Evolutionary conservation across 805 yeast genomes (phyloP).

Genomic region (Yamadazyma phyllophila): DNA sequence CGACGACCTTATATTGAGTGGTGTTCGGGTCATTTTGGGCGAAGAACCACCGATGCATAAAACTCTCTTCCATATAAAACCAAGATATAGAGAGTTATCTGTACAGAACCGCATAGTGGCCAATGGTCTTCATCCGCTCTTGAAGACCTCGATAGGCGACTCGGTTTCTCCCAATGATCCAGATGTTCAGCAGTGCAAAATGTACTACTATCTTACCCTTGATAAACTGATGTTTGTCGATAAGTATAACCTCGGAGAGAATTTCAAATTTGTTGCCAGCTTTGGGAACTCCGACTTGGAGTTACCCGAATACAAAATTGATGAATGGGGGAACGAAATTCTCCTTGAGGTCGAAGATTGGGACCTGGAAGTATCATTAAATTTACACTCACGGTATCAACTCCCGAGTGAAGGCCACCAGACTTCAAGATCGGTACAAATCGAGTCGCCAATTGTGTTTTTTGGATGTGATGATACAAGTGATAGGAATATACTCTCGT

Average conservation of each 20-base stretch:
- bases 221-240: slow-evolving; percentile 36
- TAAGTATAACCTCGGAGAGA: slow-evolving; percentile 32
- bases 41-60: slow-evolving; percentile 23
- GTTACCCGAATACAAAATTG: slow-evolving; percentile 36
- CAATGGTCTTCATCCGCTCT: slow-evolving; percentile 40
- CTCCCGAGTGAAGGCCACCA: slow-evolving; percentile 20
- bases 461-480: slow-evolving; percentile 36
- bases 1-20: slow-evolving; percentile 37
- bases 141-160: slow-evolving; percentile 15
- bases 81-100: slow-evolving; percentile 16
- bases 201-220: slow-evolving; percentile 32
- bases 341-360: slow-evolving; percentile 25
- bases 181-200: slow-evolving; percentile 29
- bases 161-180: slow-evolving; percentile 17
- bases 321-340: slow-evolving; percentile 41
- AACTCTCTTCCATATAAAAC: slow-evolving; percentile 43
- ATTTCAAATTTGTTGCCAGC: slow-evolving; percentile 21
- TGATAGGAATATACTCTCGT: slow-evolving; percentile 21
- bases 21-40: slow-evolving; percentile 28
- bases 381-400: slow-evolving; percentile 42
- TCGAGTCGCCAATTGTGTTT: slow-evolving; percentile 22
- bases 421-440: slow-evolving; percentile 4
- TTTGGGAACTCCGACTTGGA: slow-evolving; percentile 38
- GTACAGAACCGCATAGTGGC: slow-evolving; percentile 1
- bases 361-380: slow-evolving; percentile 20